Evolutionary conservation across 257 asterid species (phyloP), one percentile per base, ranked within the genome.

Genomic region (Thymus quinquecostatus): DNA sequence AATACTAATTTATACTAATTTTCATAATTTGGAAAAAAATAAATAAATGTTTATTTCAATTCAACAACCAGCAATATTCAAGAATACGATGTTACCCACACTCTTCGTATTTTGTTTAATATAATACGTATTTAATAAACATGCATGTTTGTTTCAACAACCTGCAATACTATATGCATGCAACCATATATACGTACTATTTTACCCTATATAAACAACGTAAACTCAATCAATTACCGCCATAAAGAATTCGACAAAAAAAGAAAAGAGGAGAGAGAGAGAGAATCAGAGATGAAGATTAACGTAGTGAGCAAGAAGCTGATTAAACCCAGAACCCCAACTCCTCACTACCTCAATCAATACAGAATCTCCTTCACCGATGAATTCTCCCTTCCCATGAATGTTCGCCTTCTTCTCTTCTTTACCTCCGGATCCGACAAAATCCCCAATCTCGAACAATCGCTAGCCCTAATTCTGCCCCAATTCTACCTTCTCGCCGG

Each of bases 401-500:
- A 54, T 10, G 49, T 73, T 0, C 30, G 48, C 28, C 10, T 44
- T 29, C 51, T 73, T 33, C 72, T 73, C 59, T 73, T 63, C 66
- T 73, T 41, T 12, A 8, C 5, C 45, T 48, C 51, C 64, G 5
- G 6, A 0, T 6, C 43, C 5, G 8, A 57, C 12, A 21, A 10
- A 48, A 60, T 60, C 66, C 10, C 4, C 28, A 8, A 30, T 13
- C 10, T 70, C 29, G 60, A 70, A 51, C 55, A 36, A 59, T 64
- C 79, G 3, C 40, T 78, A 44, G 50, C 64, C n/a, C 12, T 58
- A 45, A 64, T 44, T n/a, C 8, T 73, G 10, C 48, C 66, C 29
- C 14, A 11, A 8, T 70, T 64, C 49, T 74, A 81, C 60, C 82
- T 78, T 2, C 59, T 78, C 27, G 78, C 82, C 2, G 82, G 78